Conservation (phyloP, 208 protist genomes). For the Trypanosoma rangeli region DNA sequence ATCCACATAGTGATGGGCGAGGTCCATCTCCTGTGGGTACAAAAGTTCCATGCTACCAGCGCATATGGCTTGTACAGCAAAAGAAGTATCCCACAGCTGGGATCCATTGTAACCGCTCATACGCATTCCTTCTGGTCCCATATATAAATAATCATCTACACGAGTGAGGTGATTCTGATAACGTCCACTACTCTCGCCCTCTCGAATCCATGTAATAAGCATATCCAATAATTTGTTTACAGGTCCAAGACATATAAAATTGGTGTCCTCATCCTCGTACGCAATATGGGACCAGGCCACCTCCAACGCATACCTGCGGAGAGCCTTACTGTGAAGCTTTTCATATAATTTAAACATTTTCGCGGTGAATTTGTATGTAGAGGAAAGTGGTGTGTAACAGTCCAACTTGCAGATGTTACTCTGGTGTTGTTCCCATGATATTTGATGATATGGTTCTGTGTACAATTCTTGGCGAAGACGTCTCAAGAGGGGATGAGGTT, state of each 20-base stretch:
- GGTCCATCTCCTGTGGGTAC: slow-evolving; percentile 60
- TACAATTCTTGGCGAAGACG: slow-evolving; percentile 92
- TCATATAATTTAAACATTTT: slow-evolving; percentile 86
- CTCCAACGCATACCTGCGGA: slow-evolving; percentile 86
- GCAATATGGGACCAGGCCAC: slow-evolving; percentile 89
- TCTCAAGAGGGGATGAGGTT: slow-evolving; percentile 56
- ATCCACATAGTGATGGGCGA: slow-evolving; percentile 94
- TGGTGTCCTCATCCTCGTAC: slow-evolving; percentile 95
- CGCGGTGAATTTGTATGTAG: slow-evolving; percentile 57
- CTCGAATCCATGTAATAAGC: slow-evolving; percentile 91
- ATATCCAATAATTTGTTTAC: slow-evolving; percentile 97
- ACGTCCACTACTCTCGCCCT: slow-evolving; percentile 81
- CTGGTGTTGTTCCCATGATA: slow-evolving; percentile 84
- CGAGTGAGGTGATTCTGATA: slow-evolving; percentile 89
- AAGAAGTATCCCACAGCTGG: slow-evolving; percentile 98
- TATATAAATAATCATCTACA: slow-evolving; percentile 96
- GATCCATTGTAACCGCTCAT: slow-evolving; percentile 99
- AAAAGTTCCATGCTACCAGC: slow-evolving; percentile 74
- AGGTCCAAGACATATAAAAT: slow-evolving; percentile 96
- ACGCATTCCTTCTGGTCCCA: slow-evolving; percentile 93
- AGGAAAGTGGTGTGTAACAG: slow-evolving; percentile 90
- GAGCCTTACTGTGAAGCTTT: slow-evolving; percentile 41
- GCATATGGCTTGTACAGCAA: slow-evolving; percentile 94
- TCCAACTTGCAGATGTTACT: slow-evolving; percentile 75
- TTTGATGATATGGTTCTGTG: slow-evolving; percentile 64